Evolutionary conservation across 352 stramenopile species (phyloP), one percentile per base, ranked within the genome.

Genomic region (Aphanomyces stellatus): DNA sequence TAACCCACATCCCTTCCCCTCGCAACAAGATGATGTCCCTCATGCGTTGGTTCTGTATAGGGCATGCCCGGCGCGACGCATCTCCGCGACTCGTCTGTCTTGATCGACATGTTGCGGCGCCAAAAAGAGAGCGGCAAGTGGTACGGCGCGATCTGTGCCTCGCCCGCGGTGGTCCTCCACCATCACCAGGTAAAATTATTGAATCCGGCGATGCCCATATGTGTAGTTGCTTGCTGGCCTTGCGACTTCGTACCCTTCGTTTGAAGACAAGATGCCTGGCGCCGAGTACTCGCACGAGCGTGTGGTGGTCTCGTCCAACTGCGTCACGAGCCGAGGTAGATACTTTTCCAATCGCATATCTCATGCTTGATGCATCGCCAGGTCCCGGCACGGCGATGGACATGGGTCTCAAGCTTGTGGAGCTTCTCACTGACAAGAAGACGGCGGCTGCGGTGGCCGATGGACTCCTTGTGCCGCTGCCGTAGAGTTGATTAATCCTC

Each of bases 401-500:
- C 24, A 90, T 93, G 80, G 82, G 80, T 6, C 72, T 93, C 42
- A 90, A 90, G 74, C 79, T 93, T 30, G 81, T 93, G 46, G 81
- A 90, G 69, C 65, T 91, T 51, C 77, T 93, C 8, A 79, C 73
- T 30, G 79, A 78, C 31, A 74, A 77, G 41, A 75, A 89, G 22
- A 88, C 87, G 62, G 82, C 83, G 0, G 72, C 75, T 7, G 33
- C 74, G n/a, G 82, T 91, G 19, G 82, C 85, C 25, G 76, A 84
- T 51, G 81, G 71, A 34, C 65, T 65, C 30, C 13, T 70, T 25
- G 22, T 62, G 19, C 27, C 61, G 35, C 35, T 64, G n/a, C n/a
- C n/a, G n/a, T n/a, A n/a, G n/a, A n/a, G n/a, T n/a, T n/a, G n/a
- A n/a, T n/a, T n/a, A n/a, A n/a, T n/a, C n/a, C n/a, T n/a, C n/a